Evolutionary conservation across 75 land plant genomes (phyloP), one percentile per base, ranked within the genome.

Genomic region (Pinus albicaulis): DNA sequence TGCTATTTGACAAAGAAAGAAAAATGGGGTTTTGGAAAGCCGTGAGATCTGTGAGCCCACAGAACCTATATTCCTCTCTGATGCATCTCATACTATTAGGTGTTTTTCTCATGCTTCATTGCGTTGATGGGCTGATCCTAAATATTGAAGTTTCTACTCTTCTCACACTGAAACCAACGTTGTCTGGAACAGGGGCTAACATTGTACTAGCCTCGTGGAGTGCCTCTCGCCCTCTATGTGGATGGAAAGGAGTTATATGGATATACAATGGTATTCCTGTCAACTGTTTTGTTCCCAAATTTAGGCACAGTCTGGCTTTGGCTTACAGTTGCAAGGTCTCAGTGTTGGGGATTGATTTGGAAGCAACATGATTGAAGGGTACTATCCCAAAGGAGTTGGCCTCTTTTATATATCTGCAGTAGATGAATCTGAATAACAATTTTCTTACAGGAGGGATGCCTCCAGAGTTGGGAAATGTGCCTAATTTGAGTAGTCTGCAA

Each of bases 391-490:
- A 26, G 5, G 62, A 26, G n/a, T n/a, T n/a, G n/a, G n/a, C n/a
- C n/a, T n/a, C n/a, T n/a, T n/a, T n/a, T n/a, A n/a, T n/a, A n/a
- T 2, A 57, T 13, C 72, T 83, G 16, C 60, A 58, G 76, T 16
- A 20, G 3, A 77, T 83, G 22, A 70, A 83, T 57, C 77, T 83
- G 38, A 79, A 72, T 53, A 31, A 61, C 58, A 83, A 83, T 61
- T 55, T 10, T 7, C 79, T 83, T 19, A 8, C 28, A 23, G 84
- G 84, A 52, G 53, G 15, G 53, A 79, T 83, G 31, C n/a, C n/a
- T n/a, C n/a, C n/a, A n/a, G n/a, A n/a, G n/a, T n/a, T n/a, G n/a
- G n/a, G n/a, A n/a, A n/a, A n/a, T n/a, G n/a, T n/a, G n/a, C n/a
- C n/a, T n/a, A n/a, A n/a, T n/a, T n/a, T n/a, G n/a, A n/a, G n/a